These are phyloP conservation scores for Paratinospora sagittata DNA, from an alignment of 164 flowering plant species.

Conservation along the genomic window DNA sequence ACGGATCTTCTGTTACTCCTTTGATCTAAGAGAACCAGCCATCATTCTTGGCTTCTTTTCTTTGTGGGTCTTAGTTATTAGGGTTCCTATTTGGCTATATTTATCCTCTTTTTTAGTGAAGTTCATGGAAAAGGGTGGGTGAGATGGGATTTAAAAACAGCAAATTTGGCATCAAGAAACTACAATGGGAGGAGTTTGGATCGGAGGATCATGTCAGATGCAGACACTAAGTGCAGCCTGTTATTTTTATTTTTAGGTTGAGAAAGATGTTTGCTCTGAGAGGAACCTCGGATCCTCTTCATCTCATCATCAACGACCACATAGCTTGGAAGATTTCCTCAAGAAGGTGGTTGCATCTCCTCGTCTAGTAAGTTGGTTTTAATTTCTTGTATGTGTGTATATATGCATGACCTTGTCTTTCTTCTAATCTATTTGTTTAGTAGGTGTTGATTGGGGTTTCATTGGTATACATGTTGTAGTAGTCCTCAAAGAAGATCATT, in stretches of 20 bases:
- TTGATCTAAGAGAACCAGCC: conserved; percentile 13
- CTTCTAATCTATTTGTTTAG: conserved; percentile 22
- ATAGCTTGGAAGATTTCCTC: conserved; percentile 10
- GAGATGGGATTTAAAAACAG: neutral
- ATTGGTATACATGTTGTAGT: conserved; percentile 21
- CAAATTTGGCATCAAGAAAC: conserved; percentile 1
- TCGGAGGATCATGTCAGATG: conserved; percentile 84
- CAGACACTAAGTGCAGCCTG: conserved; percentile 35
- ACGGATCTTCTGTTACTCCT: conserved; percentile 26
- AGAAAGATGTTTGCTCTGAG: conserved; percentile 55
- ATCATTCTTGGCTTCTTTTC: conserved; percentile 5
- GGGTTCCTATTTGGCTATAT: conserved; percentile 20
- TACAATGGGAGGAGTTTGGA: conserved; percentile 41
- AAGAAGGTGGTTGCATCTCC: conserved; percentile 8
- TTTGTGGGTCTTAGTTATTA: conserved; percentile 7
- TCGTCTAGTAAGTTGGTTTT: conserved; percentile 24
- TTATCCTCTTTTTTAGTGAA: conserved; percentile 13
- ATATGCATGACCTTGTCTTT: conserved; percentile 23
- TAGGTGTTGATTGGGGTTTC: conserved; percentile 21
- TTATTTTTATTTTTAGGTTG: conserved; percentile 31
- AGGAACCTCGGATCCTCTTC: conserved; percentile 86
- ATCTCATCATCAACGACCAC: conserved; percentile 18
- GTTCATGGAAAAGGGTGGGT: conserved; percentile 10
- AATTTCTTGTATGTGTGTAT: conserved; percentile 24
- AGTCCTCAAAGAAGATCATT: conserved; percentile 21